Base-by-base conservation (phyloP, 108 stramenopile genomes). In the Seminavis robusta region DNA sequence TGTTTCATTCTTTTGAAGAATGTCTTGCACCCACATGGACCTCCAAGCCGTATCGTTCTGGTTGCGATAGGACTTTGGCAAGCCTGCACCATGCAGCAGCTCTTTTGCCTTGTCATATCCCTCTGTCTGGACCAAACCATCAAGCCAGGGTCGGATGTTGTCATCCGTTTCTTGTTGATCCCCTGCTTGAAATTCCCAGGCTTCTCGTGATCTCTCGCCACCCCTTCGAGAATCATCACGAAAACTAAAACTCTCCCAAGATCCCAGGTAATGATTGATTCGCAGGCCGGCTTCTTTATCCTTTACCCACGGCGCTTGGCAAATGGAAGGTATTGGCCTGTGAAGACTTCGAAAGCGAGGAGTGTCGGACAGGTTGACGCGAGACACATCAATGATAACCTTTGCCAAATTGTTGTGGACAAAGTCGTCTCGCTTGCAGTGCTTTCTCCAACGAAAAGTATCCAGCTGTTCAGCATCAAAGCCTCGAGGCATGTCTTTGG, bases 191-290 rank as follows among this genome's bases (percentile, higher is more conserved):
- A 56, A 63, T 17, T 69, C 52, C 78, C 78, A 79, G 26, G 33
- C 60, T 34, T 74, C 65, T 26, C 61, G 40, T 2, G 32, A 43
- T 13, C 73, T 65, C 47, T 65, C 72, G 0, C 63, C 65, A 3
- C 65, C 61, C 40, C 56, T 33, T 32, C 80, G 47, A 29, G 69
- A 59, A 47, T 82, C 80, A 28, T 69, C 65, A 29, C 73, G 65
- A 48, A 71, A 74, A 30, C 54, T 50, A 47, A 73, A 82, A 4
- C 66, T 28, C 30, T 72, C 63, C 71, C 71, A 72, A 1, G 63
- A 65, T 16, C 71, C 78, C 11, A 80, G 37, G 42, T 80, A 80
- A 32, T 80, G 78, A 60, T 80, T 71, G 47, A 74, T 67, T 21
- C 74, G 66, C 9, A 80, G 39, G 9, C 69, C 67, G 13, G 42